A percentile compares a stretch with the other conserved stretches of the same genome.
These are phyloP conservation scores for Aspergillus baeticus DNA, from an alignment of 495 filamentous ascomycete genomes.

Conservation along the genomic window DNA sequence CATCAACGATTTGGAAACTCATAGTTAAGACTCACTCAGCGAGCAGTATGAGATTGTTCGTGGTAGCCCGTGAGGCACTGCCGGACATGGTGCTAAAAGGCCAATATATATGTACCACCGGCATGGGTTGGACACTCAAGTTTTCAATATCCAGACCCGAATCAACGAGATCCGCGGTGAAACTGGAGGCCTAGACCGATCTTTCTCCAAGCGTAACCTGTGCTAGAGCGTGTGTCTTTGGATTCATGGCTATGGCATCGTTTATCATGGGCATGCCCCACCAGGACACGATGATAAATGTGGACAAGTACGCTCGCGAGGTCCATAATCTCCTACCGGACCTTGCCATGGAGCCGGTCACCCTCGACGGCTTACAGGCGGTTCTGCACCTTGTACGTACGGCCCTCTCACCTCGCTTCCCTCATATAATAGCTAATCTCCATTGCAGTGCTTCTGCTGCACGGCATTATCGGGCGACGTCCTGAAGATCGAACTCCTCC, in stretches of 20 bases:
- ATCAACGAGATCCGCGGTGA: too few species aligned
- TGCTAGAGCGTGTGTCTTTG: slow-evolving; percentile 5
- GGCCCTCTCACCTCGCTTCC: not conserved
- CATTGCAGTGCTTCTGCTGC: not conserved
- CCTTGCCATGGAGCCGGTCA: not conserved
- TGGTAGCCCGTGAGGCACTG: too few species aligned
- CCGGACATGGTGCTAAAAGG: too few species aligned
- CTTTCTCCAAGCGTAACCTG: not conserved
- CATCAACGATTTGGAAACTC: too few species aligned
- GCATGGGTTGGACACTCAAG: too few species aligned
- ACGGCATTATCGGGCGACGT: not conserved
- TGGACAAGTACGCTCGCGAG: not conserved
- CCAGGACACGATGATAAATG: not conserved
- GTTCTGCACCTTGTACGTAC: slow-evolving; percentile 5
- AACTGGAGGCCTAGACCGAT: too few species aligned
- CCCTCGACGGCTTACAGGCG: slow-evolving; percentile 4
- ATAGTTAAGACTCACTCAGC: too few species aligned
- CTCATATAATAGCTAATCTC: not conserved
- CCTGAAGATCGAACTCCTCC: not conserved
- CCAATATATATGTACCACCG: too few species aligned
- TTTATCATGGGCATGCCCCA: not conserved
- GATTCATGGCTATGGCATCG: slow-evolving; percentile 2
- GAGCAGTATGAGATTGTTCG: too few species aligned
- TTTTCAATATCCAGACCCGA: too few species aligned
- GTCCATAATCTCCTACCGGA: not conserved